Percentiles rank a stretch among this genome's conserved stretches.
Evolutionary conservation across 108 stramenopile genomes (phyloP).

Genomic region (Chaetoceros tenuissimus): DNA sequence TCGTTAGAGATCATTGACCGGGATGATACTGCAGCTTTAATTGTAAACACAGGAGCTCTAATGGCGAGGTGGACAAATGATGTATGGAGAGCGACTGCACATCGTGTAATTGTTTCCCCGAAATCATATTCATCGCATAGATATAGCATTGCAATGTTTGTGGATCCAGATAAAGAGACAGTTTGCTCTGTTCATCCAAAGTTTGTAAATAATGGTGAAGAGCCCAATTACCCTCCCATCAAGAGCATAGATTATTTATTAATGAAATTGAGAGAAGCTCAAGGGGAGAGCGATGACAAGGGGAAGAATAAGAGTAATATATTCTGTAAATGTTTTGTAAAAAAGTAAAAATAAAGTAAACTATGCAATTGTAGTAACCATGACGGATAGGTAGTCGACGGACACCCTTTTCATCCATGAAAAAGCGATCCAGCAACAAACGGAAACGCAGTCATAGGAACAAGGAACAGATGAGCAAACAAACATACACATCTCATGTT

Average conservation of each 20-base stretch:
- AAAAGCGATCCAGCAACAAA: too few species aligned
- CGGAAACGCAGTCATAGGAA: too few species aligned
- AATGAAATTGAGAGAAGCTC: too few species aligned
- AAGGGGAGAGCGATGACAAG: too few species aligned
- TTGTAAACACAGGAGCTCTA: constrained; percentile 42
- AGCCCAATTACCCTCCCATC: constrained; percentile 9
- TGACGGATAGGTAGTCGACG: too few species aligned
- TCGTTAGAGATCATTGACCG: background rate
- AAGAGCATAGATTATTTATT: constrained; percentile 1
- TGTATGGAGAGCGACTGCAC: constrained; percentile 33
- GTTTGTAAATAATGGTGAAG: constrained; percentile 2
- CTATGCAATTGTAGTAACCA: too few species aligned
- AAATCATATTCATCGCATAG: constrained; percentile 4
- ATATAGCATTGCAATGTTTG: constrained; percentile 24
- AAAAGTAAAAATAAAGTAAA: too few species aligned
- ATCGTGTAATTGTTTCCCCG: constrained; percentile 33
- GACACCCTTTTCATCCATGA: too few species aligned
- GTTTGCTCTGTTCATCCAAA: constrained; percentile 5
- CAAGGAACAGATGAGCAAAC: too few species aligned
- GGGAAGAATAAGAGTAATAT: too few species aligned
- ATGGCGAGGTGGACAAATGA: constrained; percentile 45
- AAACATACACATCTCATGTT: too few species aligned
- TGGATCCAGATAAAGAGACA: constrained; percentile 17
- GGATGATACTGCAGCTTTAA: constrained; percentile 8
- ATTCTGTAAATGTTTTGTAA: too few species aligned